Evolutionary conservation across 2,329 filamentous ascomycete genomes (phyloP).

Genomic region (Ophiocordyceps australis): DNA sequence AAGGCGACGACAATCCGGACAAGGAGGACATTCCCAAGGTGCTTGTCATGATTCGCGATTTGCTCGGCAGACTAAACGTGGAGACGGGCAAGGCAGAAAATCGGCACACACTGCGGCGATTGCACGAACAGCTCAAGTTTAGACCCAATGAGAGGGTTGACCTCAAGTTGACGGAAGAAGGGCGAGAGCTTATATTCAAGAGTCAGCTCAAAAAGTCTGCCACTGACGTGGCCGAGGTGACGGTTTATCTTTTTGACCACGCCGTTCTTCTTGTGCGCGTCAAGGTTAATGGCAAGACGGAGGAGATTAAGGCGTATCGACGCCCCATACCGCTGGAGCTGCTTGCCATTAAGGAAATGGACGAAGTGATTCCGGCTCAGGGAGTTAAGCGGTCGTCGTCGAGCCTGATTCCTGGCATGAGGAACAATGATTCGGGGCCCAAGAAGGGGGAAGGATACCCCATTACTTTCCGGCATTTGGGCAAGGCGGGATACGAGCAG

Average conservation of each 20-base stretch:
- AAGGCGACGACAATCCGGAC: conserved; percentile 73
- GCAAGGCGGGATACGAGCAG: conserved; percentile 86
- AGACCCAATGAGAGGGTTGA: conserved; percentile 81
- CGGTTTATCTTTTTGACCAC: conserved; percentile 91
- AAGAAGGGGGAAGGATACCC: conserved; percentile 64
- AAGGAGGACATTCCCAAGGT: conserved; percentile 86
- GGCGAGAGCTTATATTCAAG: conserved; percentile 86
- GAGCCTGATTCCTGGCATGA: conserved; percentile 49
- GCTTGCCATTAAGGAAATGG: conserved; percentile 90
- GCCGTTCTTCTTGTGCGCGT: conserved; percentile 80
- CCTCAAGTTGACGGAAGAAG: conserved; percentile 83
- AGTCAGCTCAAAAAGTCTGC: conserved; percentile 84
- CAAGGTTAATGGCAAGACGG: conserved; percentile 81
- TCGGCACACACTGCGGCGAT: conserved; percentile 81
- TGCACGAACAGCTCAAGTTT: conserved; percentile 87
- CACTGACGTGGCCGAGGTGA: conserved; percentile 76
- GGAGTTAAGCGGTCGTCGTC: conserved; percentile 80
- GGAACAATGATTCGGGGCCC: conserved; percentile 29
- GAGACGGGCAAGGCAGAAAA: conserved; percentile 97
- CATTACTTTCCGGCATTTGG: conserved; percentile 90
- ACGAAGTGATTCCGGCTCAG: conserved; percentile 70
- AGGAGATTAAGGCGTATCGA: conserved; percentile 89
- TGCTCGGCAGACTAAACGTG: conserved; percentile 74
- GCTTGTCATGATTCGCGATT: conserved; percentile 68
- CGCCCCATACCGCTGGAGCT: conserved; percentile 88